A percentile compares a stretch with the other conserved stretches of the same genome.
phyloP scores from a whole-genome alignment of 192 early-diverging fungal species.

The Glomus cerebriforme region DNA sequence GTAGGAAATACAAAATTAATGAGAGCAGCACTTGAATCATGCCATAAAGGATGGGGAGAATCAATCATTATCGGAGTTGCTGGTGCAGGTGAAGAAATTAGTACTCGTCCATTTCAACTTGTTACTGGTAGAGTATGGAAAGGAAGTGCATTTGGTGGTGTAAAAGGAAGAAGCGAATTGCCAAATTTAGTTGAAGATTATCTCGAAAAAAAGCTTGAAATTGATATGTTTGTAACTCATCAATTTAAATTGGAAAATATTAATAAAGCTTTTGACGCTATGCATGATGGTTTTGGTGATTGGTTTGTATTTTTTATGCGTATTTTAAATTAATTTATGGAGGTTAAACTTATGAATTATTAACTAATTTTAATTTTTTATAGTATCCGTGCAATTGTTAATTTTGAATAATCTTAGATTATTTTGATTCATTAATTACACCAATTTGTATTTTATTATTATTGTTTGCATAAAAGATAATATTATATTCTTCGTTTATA shows the following conservation, averaged over 20 bases:
- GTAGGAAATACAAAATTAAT: slow-evolving; percentile 91
- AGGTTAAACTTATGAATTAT: no score
- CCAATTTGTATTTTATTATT: no score
- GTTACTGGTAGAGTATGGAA: slow-evolving; percentile 97
- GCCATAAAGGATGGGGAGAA: slow-evolving; percentile 91
- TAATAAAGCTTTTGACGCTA: slow-evolving; percentile 91
- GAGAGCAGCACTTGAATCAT: slow-evolving; percentile 89
- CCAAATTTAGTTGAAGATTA: slow-evolving; percentile 88
- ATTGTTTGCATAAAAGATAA: no score
- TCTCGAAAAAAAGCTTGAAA: slow-evolving; percentile 78
- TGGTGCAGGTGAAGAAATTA: slow-evolving; percentile 87
- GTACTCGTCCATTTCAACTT: slow-evolving; percentile 94
- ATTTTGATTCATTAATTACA: no score
- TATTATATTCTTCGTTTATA: slow-evolving; percentile 32
- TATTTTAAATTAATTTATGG: neutral
- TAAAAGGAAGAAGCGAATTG: slow-evolving; percentile 92
- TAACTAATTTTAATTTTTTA: neutral
- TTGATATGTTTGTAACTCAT: slow-evolving; percentile 92
- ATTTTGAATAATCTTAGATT: neutral
- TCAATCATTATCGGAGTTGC: slow-evolving; percentile 93
- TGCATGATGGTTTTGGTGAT: slow-evolving; percentile 78
- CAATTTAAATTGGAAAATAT: slow-evolving; percentile 79
- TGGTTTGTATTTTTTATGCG: slow-evolving; percentile 43
- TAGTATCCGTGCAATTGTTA: neutral
- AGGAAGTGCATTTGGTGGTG: slow-evolving; percentile 95